Conservation (phyloP, 495 filamentous ascomycete species). For the Xylaria cubensis region DNA sequence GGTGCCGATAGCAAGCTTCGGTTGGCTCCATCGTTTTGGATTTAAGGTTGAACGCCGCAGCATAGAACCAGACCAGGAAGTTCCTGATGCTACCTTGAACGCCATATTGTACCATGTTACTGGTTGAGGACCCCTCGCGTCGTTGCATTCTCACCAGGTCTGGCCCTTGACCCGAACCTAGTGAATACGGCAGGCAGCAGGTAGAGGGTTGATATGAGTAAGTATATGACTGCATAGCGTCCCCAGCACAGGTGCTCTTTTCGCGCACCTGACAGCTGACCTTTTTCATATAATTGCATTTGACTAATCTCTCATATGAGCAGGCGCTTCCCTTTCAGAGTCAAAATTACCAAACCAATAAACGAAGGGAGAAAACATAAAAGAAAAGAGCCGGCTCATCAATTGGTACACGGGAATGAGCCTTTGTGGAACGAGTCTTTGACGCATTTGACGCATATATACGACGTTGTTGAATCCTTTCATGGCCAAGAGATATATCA, state of each 20-base stretch:
- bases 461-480: not conserved
- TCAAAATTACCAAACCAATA: not conserved
- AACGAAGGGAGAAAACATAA: not conserved
- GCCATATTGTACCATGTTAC: constrained; percentile 3
- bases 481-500: constrained; percentile 9
- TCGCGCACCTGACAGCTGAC: not conserved
- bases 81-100: constrained; percentile 9
- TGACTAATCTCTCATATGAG: not conserved
- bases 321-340: not conserved
- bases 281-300: not conserved
- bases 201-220: not conserved
- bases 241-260: not conserved
- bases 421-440: not conserved
- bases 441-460: not conserved
- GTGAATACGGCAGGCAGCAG: constrained; percentile 11
- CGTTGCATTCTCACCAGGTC: constrained; percentile 5
- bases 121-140: not conserved
- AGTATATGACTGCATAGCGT: constrained; percentile 18
- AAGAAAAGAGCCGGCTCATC: not conserved
- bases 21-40: constrained; percentile 3
- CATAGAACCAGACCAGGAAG: not conserved
- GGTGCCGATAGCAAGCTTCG: not conserved
- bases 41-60: constrained; percentile 8
- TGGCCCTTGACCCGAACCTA: constrained; percentile 6
- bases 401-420: not conserved